Conservation (phyloP, 2,329 filamentous ascomycete genomes). For the Venturiaceae sp. region DNA sequence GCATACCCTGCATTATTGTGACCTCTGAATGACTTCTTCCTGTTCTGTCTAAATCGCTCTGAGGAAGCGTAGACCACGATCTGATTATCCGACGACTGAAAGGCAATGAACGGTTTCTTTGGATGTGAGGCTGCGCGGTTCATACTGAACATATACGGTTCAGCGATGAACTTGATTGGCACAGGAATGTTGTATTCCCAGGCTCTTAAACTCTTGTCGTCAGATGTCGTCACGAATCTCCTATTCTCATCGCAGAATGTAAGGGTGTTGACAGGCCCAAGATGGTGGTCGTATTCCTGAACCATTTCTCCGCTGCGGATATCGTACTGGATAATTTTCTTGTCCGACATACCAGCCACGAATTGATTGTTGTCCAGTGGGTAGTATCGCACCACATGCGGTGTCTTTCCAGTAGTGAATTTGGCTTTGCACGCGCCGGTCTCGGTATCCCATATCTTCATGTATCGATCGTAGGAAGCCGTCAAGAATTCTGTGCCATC, state of each 20-base stretch:
- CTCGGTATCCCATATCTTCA: constrained; percentile 98
- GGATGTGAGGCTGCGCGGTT: constrained; percentile 79
- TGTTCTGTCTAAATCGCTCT: constrained; percentile 93
- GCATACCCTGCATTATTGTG: constrained; percentile 94
- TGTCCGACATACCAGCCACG: constrained; percentile 92
- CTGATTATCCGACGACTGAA: constrained; percentile 91
- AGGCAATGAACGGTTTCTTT: constrained; percentile 85
- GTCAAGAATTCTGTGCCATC: constrained; percentile 80
- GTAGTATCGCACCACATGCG: constrained; percentile 91
- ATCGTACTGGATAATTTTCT: constrained; percentile 98
- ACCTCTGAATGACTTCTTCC: constrained; percentile 92
- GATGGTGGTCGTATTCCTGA: constrained; percentile 96
- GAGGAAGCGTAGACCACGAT: constrained; percentile 91
- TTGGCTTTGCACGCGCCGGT: constrained; percentile 80
- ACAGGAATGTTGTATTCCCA: constrained; percentile 96
- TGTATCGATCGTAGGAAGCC: constrained; percentile 86
- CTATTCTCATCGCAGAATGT: constrained; percentile 91
- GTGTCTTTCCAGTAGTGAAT: constrained; percentile 89
- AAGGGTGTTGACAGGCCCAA: constrained; percentile 96
- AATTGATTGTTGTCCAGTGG: constrained; percentile 82
- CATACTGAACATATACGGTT: constrained; percentile 96
- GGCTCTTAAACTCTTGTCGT: constrained; percentile 89
- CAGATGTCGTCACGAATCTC: constrained; percentile 94
- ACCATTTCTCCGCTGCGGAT: constrained; percentile 72
- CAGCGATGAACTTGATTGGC: constrained; percentile 95